A percentile compares a stretch with the other conserved stretches of the same genome.
phyloP scores from a whole-genome alignment of 73 alveolate genomes.

The Paramecium sexaurelia region DNA sequence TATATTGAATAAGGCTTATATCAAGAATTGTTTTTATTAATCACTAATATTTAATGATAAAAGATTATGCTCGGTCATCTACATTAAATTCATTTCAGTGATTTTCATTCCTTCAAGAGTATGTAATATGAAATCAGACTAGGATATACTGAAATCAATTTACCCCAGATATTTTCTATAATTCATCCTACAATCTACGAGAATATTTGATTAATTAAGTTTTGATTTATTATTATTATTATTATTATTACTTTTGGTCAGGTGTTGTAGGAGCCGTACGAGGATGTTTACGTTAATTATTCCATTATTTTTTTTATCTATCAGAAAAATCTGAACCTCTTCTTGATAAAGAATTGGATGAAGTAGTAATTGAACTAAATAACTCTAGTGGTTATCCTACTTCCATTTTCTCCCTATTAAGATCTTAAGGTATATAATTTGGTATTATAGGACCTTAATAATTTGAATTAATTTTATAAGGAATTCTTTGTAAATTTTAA shows the following conservation, averaged over 20 bases:
- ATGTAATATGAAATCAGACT: neutral
- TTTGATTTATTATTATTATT: neutral
- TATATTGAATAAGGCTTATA: neutral
- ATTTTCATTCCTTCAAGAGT: neutral
- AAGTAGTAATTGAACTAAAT: neutral
- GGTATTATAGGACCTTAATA: conserved; percentile 26
- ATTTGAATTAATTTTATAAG: neutral
- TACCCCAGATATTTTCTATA: neutral
- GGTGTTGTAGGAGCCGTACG: conserved; percentile 49
- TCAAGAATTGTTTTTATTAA: neutral
- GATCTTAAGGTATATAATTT: neutral
- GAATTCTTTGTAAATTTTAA: neutral
- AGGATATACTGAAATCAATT: neutral
- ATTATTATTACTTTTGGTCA: neutral
- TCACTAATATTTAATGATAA: neutral
- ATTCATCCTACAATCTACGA: neutral
- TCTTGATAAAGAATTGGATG: neutral
- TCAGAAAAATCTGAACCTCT: neutral
- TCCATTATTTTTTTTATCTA: neutral
- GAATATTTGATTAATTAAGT: neutral
- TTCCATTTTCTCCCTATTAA: neutral
- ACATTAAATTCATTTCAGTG: neutral
- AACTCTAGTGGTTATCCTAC: conserved; percentile 25
- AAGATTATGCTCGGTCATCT: neutral
- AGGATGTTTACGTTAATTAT: neutral